Percentiles rank a stretch among this genome's conserved stretches.
Conservation (phyloP, 352 stramenopile species). For the Pythium vanterpoolii region DNA sequence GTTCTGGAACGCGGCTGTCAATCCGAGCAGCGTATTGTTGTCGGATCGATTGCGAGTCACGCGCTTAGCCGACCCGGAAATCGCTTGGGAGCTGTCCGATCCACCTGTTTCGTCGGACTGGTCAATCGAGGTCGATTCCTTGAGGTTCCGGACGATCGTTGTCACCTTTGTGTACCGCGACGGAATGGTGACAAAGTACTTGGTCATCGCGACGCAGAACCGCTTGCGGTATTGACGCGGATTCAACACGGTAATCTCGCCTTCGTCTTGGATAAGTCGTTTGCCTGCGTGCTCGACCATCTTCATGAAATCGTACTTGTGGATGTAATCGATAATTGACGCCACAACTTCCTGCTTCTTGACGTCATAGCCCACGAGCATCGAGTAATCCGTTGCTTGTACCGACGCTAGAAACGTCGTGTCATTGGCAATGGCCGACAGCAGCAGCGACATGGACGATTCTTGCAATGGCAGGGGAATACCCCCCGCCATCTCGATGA, state of each 20-base stretch:
- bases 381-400: constrained; percentile 86
- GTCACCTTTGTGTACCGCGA: constrained; percentile 86
- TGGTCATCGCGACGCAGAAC: constrained; percentile 85
- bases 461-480: constrained; percentile 83
- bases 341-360: constrained; percentile 84
- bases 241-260: constrained; percentile 86
- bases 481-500: constrained; percentile 78
- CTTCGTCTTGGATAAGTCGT: constrained; percentile 85
- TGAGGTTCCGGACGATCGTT: constrained; percentile 47
- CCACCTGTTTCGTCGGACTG: constrained; percentile 1
- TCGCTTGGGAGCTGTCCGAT: constrained; percentile 1
- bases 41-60: constrained; percentile 8
- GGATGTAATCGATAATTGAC: constrained; percentile 89
- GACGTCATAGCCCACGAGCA: constrained; percentile 86
- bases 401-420: constrained; percentile 81
- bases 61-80: neutral
- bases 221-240: constrained; percentile 85
- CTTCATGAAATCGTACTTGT: constrained; percentile 91
- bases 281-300: constrained; percentile 89
- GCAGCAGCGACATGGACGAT: constrained; percentile 71
- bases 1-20: constrained; percentile 11
- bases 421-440: constrained; percentile 85
- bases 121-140: constrained; percentile 13
- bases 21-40: constrained; percentile 19
- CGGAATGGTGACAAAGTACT: constrained; percentile 87